Conservation (phyloP, 352 stramenopile genomes). For the Aphanomyces invadans region DNA sequence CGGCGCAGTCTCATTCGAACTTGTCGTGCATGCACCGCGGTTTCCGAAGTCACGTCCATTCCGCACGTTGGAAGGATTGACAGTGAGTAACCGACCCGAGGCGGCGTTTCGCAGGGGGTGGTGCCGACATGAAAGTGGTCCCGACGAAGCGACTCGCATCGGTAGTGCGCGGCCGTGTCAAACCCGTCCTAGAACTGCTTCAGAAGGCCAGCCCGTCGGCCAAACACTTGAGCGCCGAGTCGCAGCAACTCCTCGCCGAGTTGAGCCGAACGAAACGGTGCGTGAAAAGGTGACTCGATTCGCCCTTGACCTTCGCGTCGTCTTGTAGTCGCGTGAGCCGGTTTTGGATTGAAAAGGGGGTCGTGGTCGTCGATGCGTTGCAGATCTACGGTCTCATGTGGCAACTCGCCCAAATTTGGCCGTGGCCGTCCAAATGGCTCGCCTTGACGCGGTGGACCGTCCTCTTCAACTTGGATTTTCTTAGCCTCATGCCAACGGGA, state of each 20-base stretch:
- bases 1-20: too few relatives aligned
- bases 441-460: slow-evolving; percentile 42
- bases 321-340: slow-evolving; percentile 30
- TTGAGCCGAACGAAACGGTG: not conserved
- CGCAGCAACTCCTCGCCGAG: not conserved
- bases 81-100: too few relatives aligned
- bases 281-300: not conserved
- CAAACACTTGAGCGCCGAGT: not conserved
- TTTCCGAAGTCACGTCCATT: too few relatives aligned
- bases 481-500: slow-evolving; percentile 32
- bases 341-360: slow-evolving; percentile 54
- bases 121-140: too few relatives aligned
- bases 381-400: slow-evolving; percentile 65
- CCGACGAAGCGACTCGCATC: too few relatives aligned
- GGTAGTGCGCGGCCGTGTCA: not conserved
- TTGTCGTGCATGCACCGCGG: too few relatives aligned
- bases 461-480: slow-evolving; percentile 41
- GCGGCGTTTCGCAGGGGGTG: too few relatives aligned
- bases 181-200: not conserved
- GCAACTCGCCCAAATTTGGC: slow-evolving; percentile 73
- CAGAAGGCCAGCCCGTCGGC: not conserved
- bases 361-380: slow-evolving; percentile 37
- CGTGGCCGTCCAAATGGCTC: slow-evolving; percentile 55
- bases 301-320: not conserved
- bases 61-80: too few relatives aligned